Evolutionary conservation across 192 early-diverging fungal species (phyloP).

Genomic region (Coemansia sp.): DNA sequence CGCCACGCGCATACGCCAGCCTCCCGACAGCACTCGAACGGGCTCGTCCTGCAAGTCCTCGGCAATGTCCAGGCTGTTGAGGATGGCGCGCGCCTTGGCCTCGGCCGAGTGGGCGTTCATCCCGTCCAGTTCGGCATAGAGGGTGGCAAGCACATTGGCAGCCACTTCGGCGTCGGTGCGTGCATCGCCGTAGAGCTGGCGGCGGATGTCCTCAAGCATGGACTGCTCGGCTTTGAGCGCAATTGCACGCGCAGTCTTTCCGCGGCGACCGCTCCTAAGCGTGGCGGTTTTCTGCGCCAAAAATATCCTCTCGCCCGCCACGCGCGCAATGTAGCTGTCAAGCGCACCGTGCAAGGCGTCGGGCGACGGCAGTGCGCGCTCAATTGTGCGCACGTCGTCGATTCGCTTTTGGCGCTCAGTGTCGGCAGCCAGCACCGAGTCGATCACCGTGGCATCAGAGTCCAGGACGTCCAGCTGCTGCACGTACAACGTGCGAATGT

Average conservation of each 20-base stretch:
- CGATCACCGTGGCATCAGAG: slow-evolving; percentile 54
- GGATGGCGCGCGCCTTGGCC: slow-evolving; percentile 64
- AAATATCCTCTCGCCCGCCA: slow-evolving; percentile 35
- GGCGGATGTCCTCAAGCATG: slow-evolving; percentile 17
- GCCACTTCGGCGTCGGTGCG: slow-evolving; percentile 45
- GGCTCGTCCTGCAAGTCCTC: slow-evolving; percentile 57
- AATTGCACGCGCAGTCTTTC: slow-evolving; percentile 56
- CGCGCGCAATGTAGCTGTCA: slow-evolving; percentile 43
- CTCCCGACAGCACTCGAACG: slow-evolving; percentile 66
- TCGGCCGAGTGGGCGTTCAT: slow-evolving; percentile 63
- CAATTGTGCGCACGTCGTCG: slow-evolving; percentile 46
- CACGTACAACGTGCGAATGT: slow-evolving; percentile 75
- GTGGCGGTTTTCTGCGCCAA: slow-evolving; percentile 57
- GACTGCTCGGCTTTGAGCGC: slow-evolving; percentile 52
- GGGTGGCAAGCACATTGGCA: slow-evolving; percentile 54
- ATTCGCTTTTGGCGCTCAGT: slow-evolving; percentile 53
- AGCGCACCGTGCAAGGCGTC: slow-evolving; percentile 26
- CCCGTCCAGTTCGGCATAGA: slow-evolving; percentile 58
- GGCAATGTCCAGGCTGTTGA: slow-evolving; percentile 71
- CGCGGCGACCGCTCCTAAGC: slow-evolving; percentile 63
- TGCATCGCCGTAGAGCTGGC: slow-evolving; percentile 21
- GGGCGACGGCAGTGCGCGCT: slow-evolving; percentile 39
- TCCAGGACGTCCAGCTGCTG: slow-evolving; percentile 68
- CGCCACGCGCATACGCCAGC: slow-evolving; percentile 86
- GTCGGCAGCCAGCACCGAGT: slow-evolving; percentile 64